Percentiles rank a stretch among this genome's conserved stretches.
Evolutionary conservation across 2,329 filamentous ascomycete genomes (phyloP).

Genomic region (Colletotrichum sp.): DNA sequence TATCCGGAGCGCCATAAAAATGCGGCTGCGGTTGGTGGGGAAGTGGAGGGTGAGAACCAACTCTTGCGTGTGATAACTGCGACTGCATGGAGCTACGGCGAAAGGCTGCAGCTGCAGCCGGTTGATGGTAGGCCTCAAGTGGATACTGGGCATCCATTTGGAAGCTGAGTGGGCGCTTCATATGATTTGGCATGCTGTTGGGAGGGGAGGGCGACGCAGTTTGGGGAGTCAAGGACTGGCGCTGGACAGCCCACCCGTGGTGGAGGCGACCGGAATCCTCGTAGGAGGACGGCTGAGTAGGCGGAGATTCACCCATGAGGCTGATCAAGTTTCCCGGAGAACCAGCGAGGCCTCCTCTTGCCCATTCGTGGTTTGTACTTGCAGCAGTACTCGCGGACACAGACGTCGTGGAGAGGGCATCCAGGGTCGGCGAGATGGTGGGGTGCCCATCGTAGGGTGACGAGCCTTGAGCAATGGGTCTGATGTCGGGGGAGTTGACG

Average conservation of each 20-base stretch:
- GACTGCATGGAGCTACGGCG: constrained; percentile 58
- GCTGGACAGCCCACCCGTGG: constrained; percentile 52
- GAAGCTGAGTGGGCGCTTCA: constrained; percentile 44
- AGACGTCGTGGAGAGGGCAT: constrained; percentile 54
- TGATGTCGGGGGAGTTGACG: constrained; percentile 52
- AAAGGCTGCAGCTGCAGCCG: constrained; percentile 36
- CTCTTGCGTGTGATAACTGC: constrained; percentile 51
- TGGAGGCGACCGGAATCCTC: constrained; percentile 50
- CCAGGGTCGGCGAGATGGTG: constrained; percentile 50
- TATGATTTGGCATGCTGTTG: constrained; percentile 22
- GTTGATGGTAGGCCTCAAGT: constrained; percentile 43
- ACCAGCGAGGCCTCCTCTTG: constrained; percentile 47
- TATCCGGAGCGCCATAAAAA: constrained; percentile 77
- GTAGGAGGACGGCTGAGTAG: constrained; percentile 57
- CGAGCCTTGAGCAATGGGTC: constrained; percentile 35
- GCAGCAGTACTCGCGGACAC: constrained; percentile 53
- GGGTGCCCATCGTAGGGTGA: constrained; percentile 47
- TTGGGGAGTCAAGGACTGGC: constrained; percentile 48
- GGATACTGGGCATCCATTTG: constrained; percentile 55
- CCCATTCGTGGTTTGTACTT: constrained; percentile 53
- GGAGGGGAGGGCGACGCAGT: constrained; percentile 46
- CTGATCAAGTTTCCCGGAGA: constrained; percentile 60
- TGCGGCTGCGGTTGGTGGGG: constrained; percentile 79
- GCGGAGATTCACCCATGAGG: constrained; percentile 56
- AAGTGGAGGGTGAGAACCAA: constrained; percentile 63